phyloP scores from a whole-genome alignment of 2,329 filamentous ascomycete genomes.

The Fusarium piperis region DNA sequence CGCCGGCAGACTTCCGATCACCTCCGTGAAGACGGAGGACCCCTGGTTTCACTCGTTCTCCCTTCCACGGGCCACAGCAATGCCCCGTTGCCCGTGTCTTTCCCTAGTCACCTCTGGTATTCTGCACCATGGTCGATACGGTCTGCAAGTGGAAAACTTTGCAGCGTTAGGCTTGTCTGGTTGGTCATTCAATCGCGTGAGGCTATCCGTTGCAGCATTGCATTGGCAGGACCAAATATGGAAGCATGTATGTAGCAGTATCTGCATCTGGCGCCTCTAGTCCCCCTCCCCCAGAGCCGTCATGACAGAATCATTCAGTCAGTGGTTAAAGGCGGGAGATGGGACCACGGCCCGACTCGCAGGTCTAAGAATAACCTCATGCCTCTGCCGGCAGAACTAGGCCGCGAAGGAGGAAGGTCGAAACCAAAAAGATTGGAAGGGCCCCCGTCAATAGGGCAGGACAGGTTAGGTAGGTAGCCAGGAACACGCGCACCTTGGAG shows the following conservation, averaged over 20 bases:
- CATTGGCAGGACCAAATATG: background rate
- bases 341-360: conserved; percentile 29
- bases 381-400: conserved; percentile 9
- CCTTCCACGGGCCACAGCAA: background rate
- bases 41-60: background rate
- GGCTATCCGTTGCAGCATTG: conserved; percentile 9
- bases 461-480: conserved; percentile 30
- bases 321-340: conserved; percentile 3
- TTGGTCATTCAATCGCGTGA: background rate
- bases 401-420: conserved; percentile 4
- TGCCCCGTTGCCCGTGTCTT: background rate
- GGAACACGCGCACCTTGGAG: conserved; percentile 19
- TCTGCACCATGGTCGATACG: background rate
- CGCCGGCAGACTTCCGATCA: conserved; percentile 18
- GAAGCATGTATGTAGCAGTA: background rate
- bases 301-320: background rate
- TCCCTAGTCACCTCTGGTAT: background rate
- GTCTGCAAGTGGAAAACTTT: background rate
- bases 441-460: conserved; percentile 20
- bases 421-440: conserved; percentile 2
- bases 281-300: background rate
- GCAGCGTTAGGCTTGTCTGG: background rate
- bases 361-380: conserved; percentile 27
- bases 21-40: background rate
- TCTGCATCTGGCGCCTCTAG: background rate